Base-by-base conservation (phyloP, 163 green algal genomes). In the Picocystis sp. region DNA sequence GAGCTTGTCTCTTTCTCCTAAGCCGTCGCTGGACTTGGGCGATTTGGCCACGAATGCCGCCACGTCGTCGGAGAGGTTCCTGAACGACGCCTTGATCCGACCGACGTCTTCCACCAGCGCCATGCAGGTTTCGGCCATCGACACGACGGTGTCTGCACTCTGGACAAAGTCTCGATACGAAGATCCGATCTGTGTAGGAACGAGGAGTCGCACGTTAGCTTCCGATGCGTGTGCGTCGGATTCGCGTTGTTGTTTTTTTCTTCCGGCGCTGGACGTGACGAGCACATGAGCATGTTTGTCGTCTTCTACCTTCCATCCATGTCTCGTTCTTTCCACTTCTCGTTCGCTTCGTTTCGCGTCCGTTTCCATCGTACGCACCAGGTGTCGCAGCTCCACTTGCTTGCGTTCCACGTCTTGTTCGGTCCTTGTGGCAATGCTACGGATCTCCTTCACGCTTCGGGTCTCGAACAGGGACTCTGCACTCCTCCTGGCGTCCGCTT, bases 321-420 rank as follows among this genome's bases (percentile, higher is more conserved):
- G 17, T 19, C 17, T 19, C 17, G 17, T 19, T 19, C 17, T 19
- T 19, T 19, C 17, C 17, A 19, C 17, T 19, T 19, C 17, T 19
- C 17, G 17, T 19, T 19, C 17, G 17, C 17, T 19, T 19, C 17
- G 17, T 19, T 19, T 19, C 17, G 17, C 17, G 17, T 19, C 17
- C 17, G 17, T 19, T 19, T 19, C 17, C 17, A 19, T 67, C 23
- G 50, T 73, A 0, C 89, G 89, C 1, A 97, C 84, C 3, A 95
- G 66, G 53, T 87, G 70, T 1, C 83, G 69, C 14, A 97, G 75
- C 67, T 93, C 75, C 50, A 78, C 56, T 56, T 92, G 87, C 67
- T 97, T 97, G 47, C 82, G 70, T 45, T 94, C 85, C 11, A 97
- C 85, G 48, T 97, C 78, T 55, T 76, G 67, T 8, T 75, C 65